Conservation (phyloP, 352 stramenopile species). For the Phytophthora hybrid region DNA sequence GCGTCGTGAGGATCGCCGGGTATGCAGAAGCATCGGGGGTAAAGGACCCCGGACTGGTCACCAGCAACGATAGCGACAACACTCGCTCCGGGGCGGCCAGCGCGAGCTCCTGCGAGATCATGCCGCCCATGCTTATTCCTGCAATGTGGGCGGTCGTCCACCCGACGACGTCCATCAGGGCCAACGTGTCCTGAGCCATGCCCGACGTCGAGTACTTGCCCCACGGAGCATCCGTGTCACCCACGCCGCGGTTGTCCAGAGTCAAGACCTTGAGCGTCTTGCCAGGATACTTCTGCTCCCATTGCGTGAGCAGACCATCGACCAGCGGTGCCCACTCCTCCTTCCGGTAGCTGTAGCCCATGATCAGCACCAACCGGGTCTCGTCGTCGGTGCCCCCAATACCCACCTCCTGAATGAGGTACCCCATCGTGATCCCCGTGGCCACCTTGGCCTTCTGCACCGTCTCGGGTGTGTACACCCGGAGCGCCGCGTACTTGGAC, state of each 20-base stretch:
- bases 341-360: conserved; percentile 57
- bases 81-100: conserved; percentile 52
- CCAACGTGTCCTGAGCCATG: conserved; percentile 67
- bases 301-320: conserved; percentile 43
- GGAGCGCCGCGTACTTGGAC: conserved; percentile 45
- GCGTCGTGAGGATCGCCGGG: conserved; percentile 44
- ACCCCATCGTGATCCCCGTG: conserved; percentile 58
- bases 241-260: conserved; percentile 69
- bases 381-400: conserved; percentile 31
- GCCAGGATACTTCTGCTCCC: conserved; percentile 18
- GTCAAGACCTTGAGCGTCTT: conserved; percentile 53
- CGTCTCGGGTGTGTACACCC: conserved; percentile 39
- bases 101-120: conserved; percentile 72
- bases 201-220: conserved; percentile 62
- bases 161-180: conserved; percentile 55
- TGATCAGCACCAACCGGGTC: conserved; percentile 50
- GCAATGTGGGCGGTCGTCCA: conserved; percentile 61
- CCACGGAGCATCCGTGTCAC: conserved; percentile 54
- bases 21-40: conserved; percentile 41
- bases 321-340: conserved; percentile 50
- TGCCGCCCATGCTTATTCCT: conserved; percentile 71
- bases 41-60: conserved; percentile 65
- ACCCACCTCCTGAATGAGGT: conserved; percentile 50
- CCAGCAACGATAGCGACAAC: conserved; percentile 63
- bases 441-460: conserved; percentile 46